Conservation (phyloP, 129 eudicot species). For the Flaveria brownii region DNA sequence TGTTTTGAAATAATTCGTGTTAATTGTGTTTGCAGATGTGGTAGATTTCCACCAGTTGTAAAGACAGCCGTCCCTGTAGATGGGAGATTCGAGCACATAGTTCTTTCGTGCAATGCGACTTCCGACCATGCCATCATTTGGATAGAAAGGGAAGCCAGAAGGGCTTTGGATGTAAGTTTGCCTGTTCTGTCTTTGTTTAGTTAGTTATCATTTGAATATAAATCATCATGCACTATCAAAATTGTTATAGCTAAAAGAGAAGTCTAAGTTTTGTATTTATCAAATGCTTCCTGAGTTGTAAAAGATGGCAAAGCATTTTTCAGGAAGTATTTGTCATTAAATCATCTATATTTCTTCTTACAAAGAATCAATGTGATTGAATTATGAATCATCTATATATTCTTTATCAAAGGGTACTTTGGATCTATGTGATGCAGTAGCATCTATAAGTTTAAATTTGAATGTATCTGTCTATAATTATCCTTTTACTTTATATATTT, state of each 20-base stretch:
- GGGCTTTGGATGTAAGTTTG: slow-evolving; percentile 75
- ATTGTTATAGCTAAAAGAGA: background rate
- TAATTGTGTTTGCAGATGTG: slow-evolving; percentile 58
- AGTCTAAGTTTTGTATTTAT: background rate
- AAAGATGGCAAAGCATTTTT: background rate
- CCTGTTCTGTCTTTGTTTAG: background rate
- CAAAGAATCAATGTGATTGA: background rate
- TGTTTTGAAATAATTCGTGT: slow-evolving; percentile 1
- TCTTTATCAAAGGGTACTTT: background rate
- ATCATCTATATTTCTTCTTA: background rate
- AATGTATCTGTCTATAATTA: too few relatives aligned
- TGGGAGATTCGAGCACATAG: slow-evolving; percentile 96
- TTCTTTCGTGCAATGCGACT: slow-evolving; percentile 87
- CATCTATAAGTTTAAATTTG: too few relatives aligned
- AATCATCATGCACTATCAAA: slow-evolving; percentile 2
- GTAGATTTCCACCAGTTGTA: slow-evolving; percentile 91
- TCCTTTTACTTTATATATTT: too few relatives aligned
- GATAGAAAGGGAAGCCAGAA: slow-evolving; percentile 89
- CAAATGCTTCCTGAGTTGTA: background rate
- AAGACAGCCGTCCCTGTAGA: slow-evolving; percentile 95
- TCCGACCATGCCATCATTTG: slow-evolving; percentile 94
- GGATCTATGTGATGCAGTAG: background rate
- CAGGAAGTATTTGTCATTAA: background rate
- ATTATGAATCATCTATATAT: background rate
- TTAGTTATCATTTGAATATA: slow-evolving; percentile 1